Conservation (phyloP, 2,329 filamentous ascomycete genomes). For the Nigrospora sphaerica region DNA sequence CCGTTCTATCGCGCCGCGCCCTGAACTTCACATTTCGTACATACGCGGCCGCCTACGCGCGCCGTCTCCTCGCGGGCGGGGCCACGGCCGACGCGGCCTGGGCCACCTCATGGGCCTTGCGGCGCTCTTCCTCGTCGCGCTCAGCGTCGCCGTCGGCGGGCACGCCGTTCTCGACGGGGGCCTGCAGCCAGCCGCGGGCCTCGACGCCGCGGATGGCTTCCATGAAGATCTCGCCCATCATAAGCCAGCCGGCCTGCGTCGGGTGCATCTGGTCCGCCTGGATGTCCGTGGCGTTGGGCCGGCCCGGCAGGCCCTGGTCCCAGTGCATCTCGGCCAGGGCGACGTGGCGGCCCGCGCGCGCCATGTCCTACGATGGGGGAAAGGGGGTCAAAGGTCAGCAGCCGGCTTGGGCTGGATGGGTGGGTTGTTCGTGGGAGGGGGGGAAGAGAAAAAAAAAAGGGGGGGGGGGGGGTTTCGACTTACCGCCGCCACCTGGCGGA, state of each 20-base stretch:
- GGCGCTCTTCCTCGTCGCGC: too few species aligned
- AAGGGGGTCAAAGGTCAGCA: too few species aligned
- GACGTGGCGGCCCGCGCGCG: conserved; percentile 14
- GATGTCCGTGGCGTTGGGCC: conserved; percentile 11
- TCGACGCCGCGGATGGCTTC: conserved; percentile 9
- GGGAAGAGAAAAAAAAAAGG: too few species aligned
- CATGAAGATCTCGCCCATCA: conserved; percentile 13
- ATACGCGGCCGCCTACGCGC: too few species aligned
- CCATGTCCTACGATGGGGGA: conserved; percentile 6
- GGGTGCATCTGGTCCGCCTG: conserved; percentile 13
- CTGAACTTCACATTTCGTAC: too few species aligned
- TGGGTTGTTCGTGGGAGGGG: too few species aligned
- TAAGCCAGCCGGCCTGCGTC: conserved; percentile 10
- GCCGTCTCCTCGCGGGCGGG: too few species aligned
- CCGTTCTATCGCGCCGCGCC: too few species aligned
- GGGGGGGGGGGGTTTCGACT: too few species aligned
- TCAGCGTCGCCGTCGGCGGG: conserved; percentile 10
- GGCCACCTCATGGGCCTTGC: too few species aligned
- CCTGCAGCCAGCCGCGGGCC: conserved; percentile 8
- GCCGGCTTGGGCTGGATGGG: too few species aligned
- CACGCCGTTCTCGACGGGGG: conserved; percentile 10
- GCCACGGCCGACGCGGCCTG: too few species aligned
- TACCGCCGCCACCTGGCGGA: conserved; percentile 16
- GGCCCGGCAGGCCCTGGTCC: conserved; percentile 16
- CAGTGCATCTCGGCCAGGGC: conserved; percentile 17